Conservation (phyloP, 352 stramenopile genomes). For the Globisporangium cylindrosporum region DNA sequence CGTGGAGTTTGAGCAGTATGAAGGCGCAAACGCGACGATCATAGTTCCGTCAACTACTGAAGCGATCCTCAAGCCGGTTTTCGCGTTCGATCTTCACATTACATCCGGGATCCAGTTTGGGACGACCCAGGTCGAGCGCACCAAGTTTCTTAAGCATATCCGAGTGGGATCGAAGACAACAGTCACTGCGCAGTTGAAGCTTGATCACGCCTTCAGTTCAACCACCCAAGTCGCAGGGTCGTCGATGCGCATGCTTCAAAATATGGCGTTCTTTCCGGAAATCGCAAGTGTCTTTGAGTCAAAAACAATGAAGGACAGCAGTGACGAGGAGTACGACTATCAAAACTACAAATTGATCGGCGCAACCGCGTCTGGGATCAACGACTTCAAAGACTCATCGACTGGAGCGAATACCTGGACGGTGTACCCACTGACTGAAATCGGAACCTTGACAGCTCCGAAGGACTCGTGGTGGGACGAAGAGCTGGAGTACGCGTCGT, state of each 20-base stretch:
- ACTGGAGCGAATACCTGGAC: constrained; percentile 27
- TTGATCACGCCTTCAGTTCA: constrained; percentile 23
- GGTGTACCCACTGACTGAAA: constrained; percentile 28
- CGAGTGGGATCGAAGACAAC: constrained; percentile 24
- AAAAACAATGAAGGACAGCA: neutral
- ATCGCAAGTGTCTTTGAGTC: constrained; percentile 29
- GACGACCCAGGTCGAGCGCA: neutral
- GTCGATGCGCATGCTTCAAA: constrained; percentile 39
- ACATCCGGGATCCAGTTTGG: constrained; percentile 25
- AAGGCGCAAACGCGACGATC: constrained; percentile 8
- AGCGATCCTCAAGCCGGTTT: constrained; percentile 25
- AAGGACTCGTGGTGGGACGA: constrained; percentile 32
- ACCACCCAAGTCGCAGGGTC: constrained; percentile 23
- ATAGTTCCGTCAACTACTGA: constrained; percentile 20
- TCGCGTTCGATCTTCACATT: constrained; percentile 25
- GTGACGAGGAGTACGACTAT: constrained; percentile 13
- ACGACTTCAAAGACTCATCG: constrained; percentile 36
- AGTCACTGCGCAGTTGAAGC: constrained; percentile 29
- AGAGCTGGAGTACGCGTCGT: constrained; percentile 26
- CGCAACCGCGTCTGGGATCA: constrained; percentile 27
- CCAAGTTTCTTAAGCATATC: constrained; percentile 21
- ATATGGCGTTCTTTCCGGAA: constrained; percentile 37
- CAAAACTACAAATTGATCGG: constrained; percentile 41
- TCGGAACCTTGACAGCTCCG: neutral
- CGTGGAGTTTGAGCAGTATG: constrained; percentile 12